Base-by-base conservation (phyloP, 306 rosid genomes). In the Dalbergia cultrata region DNA sequence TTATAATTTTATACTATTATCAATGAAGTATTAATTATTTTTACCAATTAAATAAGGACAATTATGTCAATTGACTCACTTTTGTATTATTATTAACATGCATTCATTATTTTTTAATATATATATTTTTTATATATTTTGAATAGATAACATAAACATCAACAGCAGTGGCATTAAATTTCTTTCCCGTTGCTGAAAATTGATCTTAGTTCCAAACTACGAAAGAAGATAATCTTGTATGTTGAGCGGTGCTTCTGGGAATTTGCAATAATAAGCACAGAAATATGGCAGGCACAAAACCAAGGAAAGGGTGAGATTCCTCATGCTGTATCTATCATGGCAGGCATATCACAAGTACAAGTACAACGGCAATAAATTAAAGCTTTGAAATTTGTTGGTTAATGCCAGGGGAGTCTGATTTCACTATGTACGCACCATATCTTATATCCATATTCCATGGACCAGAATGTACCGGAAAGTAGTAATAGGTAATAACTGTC, bases 281-380 rank as follows among this genome's bases (percentile, higher is more conserved):
- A 83, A 79, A 79, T 2, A 67, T 60, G 84, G 83, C 72, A 62
- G 84, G 47, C 87, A 74, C 81, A 64, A 79, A 79, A 69, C 74
- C 69, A 67, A 34, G 76, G 56, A 77, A 77, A 65, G 68, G 73
- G 19, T 3, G 63, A 52, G 86, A 83, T 77, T 71, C 82, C 79
- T 73, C 59, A 34, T 65, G 81, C 77, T 82, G 81, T 75, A 76
- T 68, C 77, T 59, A 58, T 72, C 75, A 78, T 72, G 76, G 74
- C 68, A 60, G 87, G 72, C 80, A 82, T 56, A 71, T 70, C 11
- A 8, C 50, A 8, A 44, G 3, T 62, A 34, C 62, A 64, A 85
- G 72, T 76, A 76, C 76, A 76, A 21, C 47, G 19, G 58, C 47
- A 76, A 60, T 83, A 45, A 71, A 76, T 71, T 71, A 22, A 56